Conservation (phyloP, 495 filamentous ascomycete species). For the Aspergillus kassunensis region DNA sequence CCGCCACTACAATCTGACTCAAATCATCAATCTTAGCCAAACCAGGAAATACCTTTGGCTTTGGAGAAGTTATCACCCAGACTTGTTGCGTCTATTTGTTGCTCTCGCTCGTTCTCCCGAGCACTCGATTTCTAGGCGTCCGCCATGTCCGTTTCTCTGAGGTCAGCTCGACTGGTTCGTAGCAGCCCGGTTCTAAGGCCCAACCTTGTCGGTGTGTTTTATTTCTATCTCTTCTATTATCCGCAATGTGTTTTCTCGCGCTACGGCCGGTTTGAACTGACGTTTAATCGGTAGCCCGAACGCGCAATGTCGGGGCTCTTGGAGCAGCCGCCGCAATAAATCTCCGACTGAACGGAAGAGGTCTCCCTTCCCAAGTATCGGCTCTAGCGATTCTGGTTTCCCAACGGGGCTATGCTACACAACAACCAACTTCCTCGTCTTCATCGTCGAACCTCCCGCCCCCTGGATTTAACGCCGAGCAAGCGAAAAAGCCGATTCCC, state of each 20-base stretch:
- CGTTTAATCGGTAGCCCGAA: slow-evolving; percentile 25
- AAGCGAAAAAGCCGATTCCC: slow-evolving; percentile 82
- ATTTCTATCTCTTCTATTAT: not conserved
- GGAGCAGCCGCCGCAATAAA: slow-evolving; percentile 41
- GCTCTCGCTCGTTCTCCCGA: slow-evolving; percentile 27
- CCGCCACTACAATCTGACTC: not conserved
- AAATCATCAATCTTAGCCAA: slow-evolving; percentile 1
- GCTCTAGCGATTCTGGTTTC: slow-evolving; percentile 66
- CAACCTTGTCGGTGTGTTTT: slow-evolving; percentile 28
- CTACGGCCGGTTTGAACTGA: slow-evolving; percentile 1
- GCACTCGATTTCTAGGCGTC: slow-evolving; percentile 27
- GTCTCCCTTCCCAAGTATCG: slow-evolving; percentile 56
- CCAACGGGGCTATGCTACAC: slow-evolving; percentile 63
- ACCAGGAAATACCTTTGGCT: not conserved
- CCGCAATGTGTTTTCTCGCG: not conserved
- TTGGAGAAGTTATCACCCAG: not conserved
- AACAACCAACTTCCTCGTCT: slow-evolving; percentile 55
- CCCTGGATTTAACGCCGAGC: slow-evolving; percentile 87
- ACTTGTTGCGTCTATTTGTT: slow-evolving; percentile 25
- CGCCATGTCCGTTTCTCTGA: slow-evolving; percentile 44
- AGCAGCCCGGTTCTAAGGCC: slow-evolving; percentile 34
- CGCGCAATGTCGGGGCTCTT: slow-evolving; percentile 33
- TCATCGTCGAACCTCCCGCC: slow-evolving; percentile 63
- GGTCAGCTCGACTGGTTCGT: slow-evolving; percentile 42
- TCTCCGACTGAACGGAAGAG: slow-evolving; percentile 54